A percentile compares a stretch with the other conserved stretches of the same genome.
Evolutionary conservation across 2,329 filamentous ascomycete species (phyloP).

Genomic region (Helotiales sp.): DNA sequence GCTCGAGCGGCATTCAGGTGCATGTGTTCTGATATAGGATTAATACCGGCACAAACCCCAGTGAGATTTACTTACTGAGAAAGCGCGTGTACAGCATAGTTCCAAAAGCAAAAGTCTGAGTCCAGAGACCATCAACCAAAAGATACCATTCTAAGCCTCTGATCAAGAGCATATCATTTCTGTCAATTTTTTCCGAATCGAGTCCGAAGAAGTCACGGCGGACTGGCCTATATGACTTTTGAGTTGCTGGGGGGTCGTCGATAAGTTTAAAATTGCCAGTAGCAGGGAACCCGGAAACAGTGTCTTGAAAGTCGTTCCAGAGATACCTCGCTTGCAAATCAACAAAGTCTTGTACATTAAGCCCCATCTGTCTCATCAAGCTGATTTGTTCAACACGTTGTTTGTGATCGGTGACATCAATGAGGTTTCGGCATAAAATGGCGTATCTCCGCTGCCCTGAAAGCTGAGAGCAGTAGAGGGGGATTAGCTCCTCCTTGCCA

Average conservation of each 20-base stretch:
- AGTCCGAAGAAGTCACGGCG: conserved; percentile 70
- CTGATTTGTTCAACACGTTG: conserved; percentile 69
- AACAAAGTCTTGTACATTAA: conserved; percentile 75
- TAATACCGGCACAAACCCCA: conserved; percentile 8
- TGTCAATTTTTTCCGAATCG: conserved; percentile 58
- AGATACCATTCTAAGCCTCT: conserved; percentile 83
- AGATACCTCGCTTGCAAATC: conserved; percentile 61
- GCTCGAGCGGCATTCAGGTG: conserved; percentile 54
- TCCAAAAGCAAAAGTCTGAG: conserved; percentile 66
- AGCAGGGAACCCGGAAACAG: conserved; percentile 38
- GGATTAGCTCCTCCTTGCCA: conserved; percentile 75
- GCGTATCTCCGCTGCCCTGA: conserved; percentile 63
- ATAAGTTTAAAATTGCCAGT: conserved; percentile 53
- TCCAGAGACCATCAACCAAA: conserved; percentile 71
- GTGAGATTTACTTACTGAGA: conserved; percentile 63
- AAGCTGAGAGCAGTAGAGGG: conserved; percentile 84
- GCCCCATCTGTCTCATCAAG: conserved; percentile 72
- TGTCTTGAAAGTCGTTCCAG: conserved; percentile 46
- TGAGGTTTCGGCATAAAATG: conserved; percentile 74
- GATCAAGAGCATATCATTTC: conserved; percentile 71
- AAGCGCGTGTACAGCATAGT: conserved; percentile 80
- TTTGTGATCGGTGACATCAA: conserved; percentile 65
- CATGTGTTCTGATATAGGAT: conserved; percentile 37
- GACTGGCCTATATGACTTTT: conserved; percentile 61
- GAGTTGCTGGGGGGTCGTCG: conserved; percentile 37